A percentile compares a stretch with the other conserved stretches of the same genome.
Evolutionary conservation across 2,329 filamentous ascomycete genomes (phyloP).

Genomic region (Fonsecaea erecta): DNA sequence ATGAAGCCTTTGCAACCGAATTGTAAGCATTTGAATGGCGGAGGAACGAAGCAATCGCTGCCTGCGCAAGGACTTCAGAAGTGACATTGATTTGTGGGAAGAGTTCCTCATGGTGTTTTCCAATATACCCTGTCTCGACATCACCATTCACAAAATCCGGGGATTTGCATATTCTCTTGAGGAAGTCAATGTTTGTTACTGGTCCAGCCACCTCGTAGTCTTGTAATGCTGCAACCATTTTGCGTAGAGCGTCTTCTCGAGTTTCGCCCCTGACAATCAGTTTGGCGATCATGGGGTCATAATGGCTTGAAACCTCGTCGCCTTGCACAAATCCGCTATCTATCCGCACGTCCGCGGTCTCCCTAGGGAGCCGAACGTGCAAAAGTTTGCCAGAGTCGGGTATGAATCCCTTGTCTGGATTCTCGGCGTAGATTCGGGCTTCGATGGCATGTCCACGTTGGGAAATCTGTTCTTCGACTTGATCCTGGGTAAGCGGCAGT

Average conservation of each 20-base stretch:
- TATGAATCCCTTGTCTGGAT: conserved; percentile 87
- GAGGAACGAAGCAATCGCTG: conserved; percentile 74
- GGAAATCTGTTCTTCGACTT: conserved; percentile 72
- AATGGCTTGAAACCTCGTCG: conserved; percentile 89
- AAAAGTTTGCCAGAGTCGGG: conserved; percentile 89
- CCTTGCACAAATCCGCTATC: conserved; percentile 92
- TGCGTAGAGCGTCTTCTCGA: conserved; percentile 79
- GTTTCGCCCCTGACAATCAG: conserved; percentile 85
- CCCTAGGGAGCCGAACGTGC: conserved; percentile 75
- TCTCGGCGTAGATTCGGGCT: conserved; percentile 95
- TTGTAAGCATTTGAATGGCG: conserved; percentile 19
- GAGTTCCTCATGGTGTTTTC: conserved; percentile 80
- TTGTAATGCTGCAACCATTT: conserved; percentile 77
- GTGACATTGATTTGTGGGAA: conserved; percentile 68
- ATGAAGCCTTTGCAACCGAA: not conserved
- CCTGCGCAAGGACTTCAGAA: conserved; percentile 82
- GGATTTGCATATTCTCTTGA: conserved; percentile 83
- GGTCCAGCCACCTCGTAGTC: conserved; percentile 92
- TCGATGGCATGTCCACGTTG: conserved; percentile 85
- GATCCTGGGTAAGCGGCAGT: conserved; percentile 67
- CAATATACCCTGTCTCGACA: conserved; percentile 95
- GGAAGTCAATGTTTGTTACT: conserved; percentile 94
- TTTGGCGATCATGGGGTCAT: conserved; percentile 99
- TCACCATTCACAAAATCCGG: conserved; percentile 82
- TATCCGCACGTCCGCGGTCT: conserved; percentile 74